phyloP scores from a whole-genome alignment of 2,329 filamentous ascomycete species.

The Aspergillus alliaceus region DNA sequence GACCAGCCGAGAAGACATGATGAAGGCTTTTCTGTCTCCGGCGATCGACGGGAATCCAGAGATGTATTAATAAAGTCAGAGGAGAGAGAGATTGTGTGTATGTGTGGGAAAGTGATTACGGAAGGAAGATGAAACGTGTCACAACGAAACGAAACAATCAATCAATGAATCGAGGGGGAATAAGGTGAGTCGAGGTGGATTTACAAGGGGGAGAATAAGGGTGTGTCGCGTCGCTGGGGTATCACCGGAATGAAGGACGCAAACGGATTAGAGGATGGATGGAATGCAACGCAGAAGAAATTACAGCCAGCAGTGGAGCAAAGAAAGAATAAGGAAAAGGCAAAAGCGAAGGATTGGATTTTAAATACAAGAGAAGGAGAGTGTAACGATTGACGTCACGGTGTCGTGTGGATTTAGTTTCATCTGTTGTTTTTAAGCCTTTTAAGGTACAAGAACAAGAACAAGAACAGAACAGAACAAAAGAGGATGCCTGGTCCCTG shows the following conservation, averaged over 20 bases:
- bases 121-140: not conserved
- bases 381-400: constrained; percentile 8
- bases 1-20: constrained; percentile 10
- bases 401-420: no score
- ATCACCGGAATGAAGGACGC: constrained; percentile 21
- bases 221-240: constrained; percentile 19
- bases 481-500: not conserved
- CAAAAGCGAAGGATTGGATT: not conserved
- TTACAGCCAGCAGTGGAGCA: not conserved
- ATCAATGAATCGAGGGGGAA: no score
- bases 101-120: not conserved
- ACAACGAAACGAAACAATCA: not conserved
- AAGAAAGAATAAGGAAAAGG: not conserved
- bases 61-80: not conserved
- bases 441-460: not conserved
- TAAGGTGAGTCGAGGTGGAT: no score
- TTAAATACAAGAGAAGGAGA: not conserved
- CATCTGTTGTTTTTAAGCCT: no score
- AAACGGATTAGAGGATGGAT: constrained; percentile 1
- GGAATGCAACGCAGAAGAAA: not conserved
- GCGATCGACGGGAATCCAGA: not conserved
- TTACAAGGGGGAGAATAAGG: not conserved
- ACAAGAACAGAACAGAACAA: no score
- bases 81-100: not conserved
- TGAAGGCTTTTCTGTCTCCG: not conserved